These are phyloP conservation scores for Tricholoma bakamatsutake DNA, from an alignment of 768 basidiomycete genomes.

Conservation along the genomic window DNA sequence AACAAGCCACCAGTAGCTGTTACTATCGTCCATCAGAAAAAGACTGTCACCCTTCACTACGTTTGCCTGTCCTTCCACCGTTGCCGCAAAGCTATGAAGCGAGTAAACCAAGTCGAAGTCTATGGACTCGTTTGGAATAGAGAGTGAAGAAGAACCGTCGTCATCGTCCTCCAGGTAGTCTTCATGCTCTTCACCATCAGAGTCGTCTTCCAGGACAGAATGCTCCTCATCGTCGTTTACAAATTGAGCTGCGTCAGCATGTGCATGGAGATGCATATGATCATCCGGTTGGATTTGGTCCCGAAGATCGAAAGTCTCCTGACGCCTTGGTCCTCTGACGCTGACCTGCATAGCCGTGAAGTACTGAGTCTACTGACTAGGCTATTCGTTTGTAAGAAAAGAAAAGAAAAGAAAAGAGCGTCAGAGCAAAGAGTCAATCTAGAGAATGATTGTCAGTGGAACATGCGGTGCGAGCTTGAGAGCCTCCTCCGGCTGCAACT, in stretches of 20 bases:
- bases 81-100: conserved; percentile 95
- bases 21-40: conserved; percentile 95
- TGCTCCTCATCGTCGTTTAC: conserved; percentile 70
- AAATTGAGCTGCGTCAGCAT: conserved; percentile 42
- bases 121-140: conserved; percentile 87
- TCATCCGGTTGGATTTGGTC: conserved; percentile 55
- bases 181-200: conserved; percentile 66
- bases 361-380: background rate
- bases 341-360: conserved; percentile 16
- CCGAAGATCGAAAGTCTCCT: conserved; percentile 70
- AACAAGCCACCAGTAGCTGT: conserved; percentile 99
- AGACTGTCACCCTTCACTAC: conserved; percentile 98
- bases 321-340: conserved; percentile 27
- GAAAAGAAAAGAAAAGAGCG: background rate
- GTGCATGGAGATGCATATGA: conserved; percentile 30
- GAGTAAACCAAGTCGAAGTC: conserved; percentile 92
- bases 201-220: conserved; percentile 83
- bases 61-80: conserved; percentile 97
- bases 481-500: background rate
- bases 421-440: background rate
- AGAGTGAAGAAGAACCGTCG: conserved; percentile 75
- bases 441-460: background rate
- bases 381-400: background rate
- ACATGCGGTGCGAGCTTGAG: background rate
- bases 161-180: conserved; percentile 72